These are phyloP conservation scores for Quercus bicolor DNA, from an alignment of 306 rosid species.

Conservation along the genomic window DNA sequence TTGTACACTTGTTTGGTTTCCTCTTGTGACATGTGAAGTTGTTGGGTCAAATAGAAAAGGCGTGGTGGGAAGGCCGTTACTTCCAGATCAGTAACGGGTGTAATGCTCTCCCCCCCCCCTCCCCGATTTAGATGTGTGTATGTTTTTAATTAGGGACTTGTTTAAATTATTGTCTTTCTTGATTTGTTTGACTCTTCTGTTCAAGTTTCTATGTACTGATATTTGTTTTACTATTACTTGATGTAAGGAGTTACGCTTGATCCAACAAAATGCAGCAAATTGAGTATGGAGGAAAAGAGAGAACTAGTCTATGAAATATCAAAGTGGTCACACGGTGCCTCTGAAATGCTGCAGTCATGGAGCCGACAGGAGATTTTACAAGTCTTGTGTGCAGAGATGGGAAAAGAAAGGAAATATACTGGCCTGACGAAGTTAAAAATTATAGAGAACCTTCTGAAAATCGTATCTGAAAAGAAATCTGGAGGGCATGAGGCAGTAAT, in stretches of 20 bases:
- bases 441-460: slow-evolving; percentile 82
- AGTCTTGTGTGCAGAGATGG: slow-evolving; percentile 94
- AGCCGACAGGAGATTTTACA: slow-evolving; percentile 96
- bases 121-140: no score
- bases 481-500: slow-evolving; percentile 40
- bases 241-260: slow-evolving; percentile 52
- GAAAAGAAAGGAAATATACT: slow-evolving; percentile 97
- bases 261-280: slow-evolving; percentile 53
- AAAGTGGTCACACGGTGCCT: slow-evolving; percentile 68
- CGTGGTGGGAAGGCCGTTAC: not conserved
- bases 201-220: slow-evolving; percentile 14
- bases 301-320: slow-evolving; percentile 84
- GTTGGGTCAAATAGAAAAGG: not conserved
- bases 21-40: slow-evolving; percentile 14
- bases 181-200: not conserved
- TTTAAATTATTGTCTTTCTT: not conserved
- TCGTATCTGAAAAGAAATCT: slow-evolving; percentile 80
- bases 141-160: slow-evolving; percentile 9
- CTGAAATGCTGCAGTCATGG: slow-evolving; percentile 85
- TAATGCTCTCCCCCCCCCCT: not conserved
- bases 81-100: not conserved
- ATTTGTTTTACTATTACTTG: slow-evolving; percentile 16
- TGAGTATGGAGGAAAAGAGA: slow-evolving; percentile 85
- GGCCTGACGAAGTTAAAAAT: slow-evolving; percentile 93
- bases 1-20: slow-evolving; percentile 8